Evolutionary conservation across 805 yeast species (phyloP).

Genomic region (Myxozyma kluyveri): DNA sequence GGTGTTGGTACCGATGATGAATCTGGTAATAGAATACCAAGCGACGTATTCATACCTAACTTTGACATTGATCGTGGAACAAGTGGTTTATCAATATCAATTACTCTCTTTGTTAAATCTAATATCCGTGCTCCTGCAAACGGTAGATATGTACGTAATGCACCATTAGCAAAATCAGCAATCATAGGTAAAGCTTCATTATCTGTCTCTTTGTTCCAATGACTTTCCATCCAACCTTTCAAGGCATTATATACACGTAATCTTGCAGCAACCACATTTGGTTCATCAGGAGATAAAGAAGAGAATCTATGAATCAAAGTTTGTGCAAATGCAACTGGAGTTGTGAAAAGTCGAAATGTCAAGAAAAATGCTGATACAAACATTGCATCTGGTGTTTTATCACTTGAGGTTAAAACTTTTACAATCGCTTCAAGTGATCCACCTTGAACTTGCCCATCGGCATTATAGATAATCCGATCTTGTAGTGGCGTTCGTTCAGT

Average conservation of each 20-base stretch:
- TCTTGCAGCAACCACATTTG: constrained; percentile 17
- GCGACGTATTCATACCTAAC: constrained; percentile 17
- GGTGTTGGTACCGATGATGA: constrained; percentile 29
- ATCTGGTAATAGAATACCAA: constrained; percentile 26
- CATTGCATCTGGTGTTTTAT: constrained; percentile 50
- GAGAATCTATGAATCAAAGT: constrained; percentile 63
- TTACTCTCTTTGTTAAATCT: constrained; percentile 17
- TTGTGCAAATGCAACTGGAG: constrained; percentile 60
- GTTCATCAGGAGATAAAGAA: constrained; percentile 25
- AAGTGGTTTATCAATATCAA: constrained; percentile 10
- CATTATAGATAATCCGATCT: constrained; percentile 48
- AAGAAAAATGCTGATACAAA: constrained; percentile 67
- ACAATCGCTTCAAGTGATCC: constrained; percentile 77
- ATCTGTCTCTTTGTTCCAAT: constrained; percentile 51
- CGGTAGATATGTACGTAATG: constrained; percentile 10
- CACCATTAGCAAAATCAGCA: constrained; percentile 24
- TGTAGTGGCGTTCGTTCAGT: constrained; percentile 7
- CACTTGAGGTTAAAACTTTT: constrained; percentile 77
- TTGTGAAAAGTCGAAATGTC: constrained; percentile 73
- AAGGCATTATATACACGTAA: constrained; percentile 58
- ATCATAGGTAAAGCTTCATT: constrained; percentile 28
- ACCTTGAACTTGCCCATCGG: constrained; percentile 72
- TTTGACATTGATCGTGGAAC: constrained; percentile 30
- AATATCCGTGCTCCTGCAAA: constrained; percentile 18
- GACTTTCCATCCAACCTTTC: constrained; percentile 84